Evolutionary conservation across 2,329 filamentous ascomycete species (phyloP), one percentile per base, ranked within the genome.

Genomic region (Geosmithia morbida): DNA sequence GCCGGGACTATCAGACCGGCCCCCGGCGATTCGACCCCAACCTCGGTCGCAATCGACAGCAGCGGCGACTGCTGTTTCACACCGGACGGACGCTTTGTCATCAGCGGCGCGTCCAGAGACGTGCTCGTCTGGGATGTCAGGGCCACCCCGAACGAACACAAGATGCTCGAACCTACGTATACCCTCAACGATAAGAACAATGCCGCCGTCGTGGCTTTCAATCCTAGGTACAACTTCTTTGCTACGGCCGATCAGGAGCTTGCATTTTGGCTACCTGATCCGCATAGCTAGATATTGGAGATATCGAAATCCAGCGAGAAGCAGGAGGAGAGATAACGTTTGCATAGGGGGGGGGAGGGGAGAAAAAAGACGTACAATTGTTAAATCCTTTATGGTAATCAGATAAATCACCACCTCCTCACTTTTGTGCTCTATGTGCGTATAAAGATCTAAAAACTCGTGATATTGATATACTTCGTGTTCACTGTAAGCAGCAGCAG

Each of bases 211-310:
- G 72, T 95, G 41, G 86, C 85, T 19, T 92, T 88, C 61, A 97
- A 96, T 60, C 92, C 89, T 22, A 76, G 89, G 45, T 92, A 84
- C 64, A 96, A 97, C 63, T 81, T 96, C 68, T 75, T 97, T 54
- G 89, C 87, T 8, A 92, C 83, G 43, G 92, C 87, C 3, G 89
- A 97, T 56, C 83, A 83, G 58, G 88, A 96, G 47, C 69, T 87
- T 50, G 66, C 86, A 18, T 86, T 89, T 55, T 89, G 85, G 84
- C 63, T 86, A 37, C 85, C 85, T 1, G 83, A 87, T 59, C 75
- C 79, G 42, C 70, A 76, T 55, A 65, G 67, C 7, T 77, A 63
- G 45, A 16, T 7, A 11, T 26, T 26, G 22, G 22, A 8, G 8
- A 8, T 26, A 5, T 26, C n/a, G n/a, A 8, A 26, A 26, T 26